phyloP scores from a whole-genome alignment of 495 filamentous ascomycete genomes.

The Podospora pseudopauciseta region DNA sequence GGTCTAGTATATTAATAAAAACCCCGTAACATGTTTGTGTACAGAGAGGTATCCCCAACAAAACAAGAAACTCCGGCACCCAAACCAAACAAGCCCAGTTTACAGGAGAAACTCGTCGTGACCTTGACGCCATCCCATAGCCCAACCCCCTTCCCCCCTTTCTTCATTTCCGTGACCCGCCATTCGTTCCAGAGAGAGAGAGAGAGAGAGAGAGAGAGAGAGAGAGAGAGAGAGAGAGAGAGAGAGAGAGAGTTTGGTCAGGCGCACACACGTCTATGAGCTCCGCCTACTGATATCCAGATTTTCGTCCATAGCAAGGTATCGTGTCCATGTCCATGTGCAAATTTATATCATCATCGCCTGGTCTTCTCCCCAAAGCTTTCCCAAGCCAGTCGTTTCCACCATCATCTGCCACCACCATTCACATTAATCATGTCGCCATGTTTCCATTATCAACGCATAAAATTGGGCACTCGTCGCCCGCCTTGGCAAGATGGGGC shows the following conservation, averaged over 20 bases:
- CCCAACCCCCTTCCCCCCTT: no score
- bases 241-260: background rate
- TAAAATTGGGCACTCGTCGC: background rate
- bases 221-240: no score
- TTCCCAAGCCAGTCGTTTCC: background rate
- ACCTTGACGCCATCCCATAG: background rate
- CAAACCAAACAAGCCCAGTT: background rate
- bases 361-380: background rate
- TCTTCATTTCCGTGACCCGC: background rate
- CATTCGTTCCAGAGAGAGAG: background rate
- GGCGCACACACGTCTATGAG: background rate
- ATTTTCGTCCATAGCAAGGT: background rate
- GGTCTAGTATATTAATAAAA: background rate
- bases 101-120: background rate
- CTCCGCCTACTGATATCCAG: background rate
- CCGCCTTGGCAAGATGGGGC: background rate
- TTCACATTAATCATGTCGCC: slow-evolving; percentile 9
- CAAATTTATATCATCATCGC: background rate
- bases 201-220: no score
- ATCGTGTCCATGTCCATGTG: background rate
- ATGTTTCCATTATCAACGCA: background rate
- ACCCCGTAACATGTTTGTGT: background rate
- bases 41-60: background rate
- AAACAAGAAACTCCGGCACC: background rate
- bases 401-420: background rate